Evolutionary conservation across 2,329 filamentous ascomycete species (phyloP), one percentile per base, ranked within the genome.

Genomic region (Sporothrix schenckii): DNA sequence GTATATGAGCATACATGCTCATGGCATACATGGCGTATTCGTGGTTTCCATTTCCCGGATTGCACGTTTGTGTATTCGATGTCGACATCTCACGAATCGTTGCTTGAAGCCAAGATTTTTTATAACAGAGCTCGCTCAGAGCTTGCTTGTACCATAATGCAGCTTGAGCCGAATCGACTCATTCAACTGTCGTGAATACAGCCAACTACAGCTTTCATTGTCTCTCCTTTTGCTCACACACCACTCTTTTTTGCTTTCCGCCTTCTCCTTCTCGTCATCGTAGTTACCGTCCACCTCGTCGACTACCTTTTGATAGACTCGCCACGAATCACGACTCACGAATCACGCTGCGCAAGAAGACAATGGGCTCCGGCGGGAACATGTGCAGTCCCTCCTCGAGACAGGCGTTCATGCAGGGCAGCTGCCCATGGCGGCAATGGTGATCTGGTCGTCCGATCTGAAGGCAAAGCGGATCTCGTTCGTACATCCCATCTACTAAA

Each of bases 391-490:
- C 75, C 71, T 80, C 79, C 11, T 75, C 73, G n/a, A 80, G 69
- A n/a, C 77, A 77, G 2, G 78, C 78, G 19, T 77, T 76, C 14
- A 80, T 73, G 56, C 80, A 80, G 1, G 72, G 73, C 2, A 79
- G 74, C 44, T 70, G 16, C 73, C 73, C 21, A 74, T 74, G 21
- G 68, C n/a, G 3, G 68, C 68, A 7, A 76, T 66, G 11, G 72
- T 73, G 53, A 81, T 80, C 13, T 79, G 76, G 4, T 76, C 74
- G 11, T 73, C 74, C 2, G 68, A 69, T 0, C 39, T 47, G 47
- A 80, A 80, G 3, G 68, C 71, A 2, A 52, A 47, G 5, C 77
- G 75, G 21, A 80, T 74, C 69, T 80, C 79, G 1, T 75, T 24
- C 2, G 24, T 24, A 24, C 24, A 24, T 24, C 24, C 24, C 2